These are phyloP conservation scores for Aristolochia californica DNA, from an alignment of 164 flowering plant genomes.

Conservation along the genomic window DNA sequence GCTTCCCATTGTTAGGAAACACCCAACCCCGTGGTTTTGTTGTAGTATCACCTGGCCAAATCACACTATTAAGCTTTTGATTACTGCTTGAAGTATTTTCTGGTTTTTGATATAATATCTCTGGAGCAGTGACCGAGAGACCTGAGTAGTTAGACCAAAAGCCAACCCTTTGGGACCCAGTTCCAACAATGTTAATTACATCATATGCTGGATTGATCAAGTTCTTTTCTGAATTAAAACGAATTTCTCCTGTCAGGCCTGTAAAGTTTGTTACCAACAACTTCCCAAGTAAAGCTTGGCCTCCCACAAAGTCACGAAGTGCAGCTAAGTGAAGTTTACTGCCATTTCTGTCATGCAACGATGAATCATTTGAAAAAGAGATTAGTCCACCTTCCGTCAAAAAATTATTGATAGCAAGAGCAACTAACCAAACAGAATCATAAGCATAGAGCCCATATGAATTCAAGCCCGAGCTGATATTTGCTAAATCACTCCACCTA, in stretches of 20 bases:
- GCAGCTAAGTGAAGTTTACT: constrained; percentile 34
- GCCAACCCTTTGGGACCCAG: constrained; percentile 48
- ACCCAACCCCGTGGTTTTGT: constrained; percentile 82
- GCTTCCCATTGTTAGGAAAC: constrained; percentile 76
- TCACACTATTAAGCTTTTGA: constrained; percentile 45
- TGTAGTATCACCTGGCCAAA: constrained; percentile 79
- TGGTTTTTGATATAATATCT: constrained; percentile 41
- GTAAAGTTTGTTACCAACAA: constrained; percentile 41
- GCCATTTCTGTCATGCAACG: constrained; percentile 26
- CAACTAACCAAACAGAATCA: constrained; percentile 81
- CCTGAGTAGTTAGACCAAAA: constrained; percentile 83
- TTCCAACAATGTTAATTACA: constrained; percentile 53
- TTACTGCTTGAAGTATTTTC: constrained; percentile 37
- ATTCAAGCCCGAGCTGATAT: constrained; percentile 27
- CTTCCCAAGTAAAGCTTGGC: constrained; percentile 38
- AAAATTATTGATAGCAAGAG: constrained; percentile 58
- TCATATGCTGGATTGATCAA: constrained; percentile 59
- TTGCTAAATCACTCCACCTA: constrained; percentile 36
- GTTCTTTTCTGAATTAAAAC: constrained; percentile 47
- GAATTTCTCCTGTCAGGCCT: constrained; percentile 56
- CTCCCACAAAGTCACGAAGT: constrained; percentile 48
- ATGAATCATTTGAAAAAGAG: constrained; percentile 53
- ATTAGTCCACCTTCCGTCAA: constrained; percentile 44
- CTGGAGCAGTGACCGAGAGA: constrained; percentile 65
- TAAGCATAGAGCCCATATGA: constrained; percentile 75